These are phyloP conservation scores for Dendrostoma leiphaemia DNA, from an alignment of 2,329 filamentous ascomycete species.

Conservation along the genomic window DNA sequence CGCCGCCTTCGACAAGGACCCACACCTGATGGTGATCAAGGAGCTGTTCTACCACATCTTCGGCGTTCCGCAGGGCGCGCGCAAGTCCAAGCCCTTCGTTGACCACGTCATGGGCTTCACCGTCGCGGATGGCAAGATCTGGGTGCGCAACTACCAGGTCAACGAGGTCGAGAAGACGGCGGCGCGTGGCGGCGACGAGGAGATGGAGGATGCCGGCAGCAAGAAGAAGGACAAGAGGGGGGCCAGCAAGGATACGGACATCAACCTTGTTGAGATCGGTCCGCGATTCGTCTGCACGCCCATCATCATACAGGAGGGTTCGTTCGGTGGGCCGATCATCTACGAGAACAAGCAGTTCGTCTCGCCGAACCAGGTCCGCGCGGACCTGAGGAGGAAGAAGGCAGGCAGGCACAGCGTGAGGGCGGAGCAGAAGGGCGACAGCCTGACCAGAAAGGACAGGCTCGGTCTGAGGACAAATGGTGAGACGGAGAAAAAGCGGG, in stretches of 20 bases:
- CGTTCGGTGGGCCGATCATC: constrained; percentile 93
- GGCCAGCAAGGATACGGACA: constrained; percentile 62
- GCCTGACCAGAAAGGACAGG: constrained; percentile 70
- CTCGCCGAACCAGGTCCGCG: constrained; percentile 88
- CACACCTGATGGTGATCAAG: constrained; percentile 79
- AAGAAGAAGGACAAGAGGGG: constrained; percentile 33
- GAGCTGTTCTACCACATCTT: constrained; percentile 90
- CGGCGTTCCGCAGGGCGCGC: constrained; percentile 82
- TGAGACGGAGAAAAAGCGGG: constrained; percentile 55
- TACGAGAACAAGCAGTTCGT: constrained; percentile 99
- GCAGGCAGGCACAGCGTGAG: constrained; percentile 76
- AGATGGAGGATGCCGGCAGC: constrained; percentile 39
- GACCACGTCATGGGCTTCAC: constrained; percentile 95
- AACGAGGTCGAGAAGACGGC: constrained; percentile 70
- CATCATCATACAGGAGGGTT: constrained; percentile 91
- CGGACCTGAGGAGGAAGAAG: constrained; percentile 74
- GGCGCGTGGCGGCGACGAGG: constrained; percentile 36
- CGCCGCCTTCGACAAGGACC: constrained; percentile 75
- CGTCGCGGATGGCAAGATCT: constrained; percentile 88
- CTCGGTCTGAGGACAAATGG: constrained; percentile 71
- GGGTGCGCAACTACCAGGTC: constrained; percentile 94
- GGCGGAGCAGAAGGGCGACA: constrained; percentile 70
- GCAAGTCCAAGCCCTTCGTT: constrained; percentile 92
- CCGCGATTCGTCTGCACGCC: constrained; percentile 91
- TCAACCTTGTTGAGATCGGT: constrained; percentile 88